A percentile compares a stretch with the other conserved stretches of the same genome.
Conservation (phyloP, 139 green algal species). For the Picochlorum sp. region DNA sequence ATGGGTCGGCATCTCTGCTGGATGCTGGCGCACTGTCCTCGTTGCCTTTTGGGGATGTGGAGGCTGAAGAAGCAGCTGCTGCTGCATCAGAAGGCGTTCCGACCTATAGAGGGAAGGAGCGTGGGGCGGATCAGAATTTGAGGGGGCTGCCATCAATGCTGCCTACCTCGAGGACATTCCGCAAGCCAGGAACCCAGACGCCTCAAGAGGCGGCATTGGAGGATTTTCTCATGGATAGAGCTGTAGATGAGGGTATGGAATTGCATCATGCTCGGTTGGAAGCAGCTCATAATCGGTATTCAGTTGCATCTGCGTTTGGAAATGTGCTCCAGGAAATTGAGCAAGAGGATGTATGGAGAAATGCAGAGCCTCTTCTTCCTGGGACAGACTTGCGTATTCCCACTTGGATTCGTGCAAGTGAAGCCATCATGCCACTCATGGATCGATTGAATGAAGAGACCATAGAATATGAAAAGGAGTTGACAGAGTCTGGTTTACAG, state of each 20-base stretch:
- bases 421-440: slow-evolving; percentile 6
- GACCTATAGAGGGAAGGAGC: not conserved
- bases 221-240: slow-evolving; percentile 11
- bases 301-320: slow-evolving; percentile 3
- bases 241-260: slow-evolving; percentile 10
- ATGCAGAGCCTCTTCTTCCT: slow-evolving; percentile 2
- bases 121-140: not conserved
- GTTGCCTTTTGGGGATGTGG: not conserved
- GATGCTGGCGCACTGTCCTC: not conserved
- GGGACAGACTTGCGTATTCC: slow-evolving; percentile 10
- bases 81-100: slow-evolving; percentile 8
- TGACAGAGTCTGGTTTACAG: not conserved
- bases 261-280: slow-evolving; percentile 8
- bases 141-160: not conserved
- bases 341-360: slow-evolving; percentile 14
- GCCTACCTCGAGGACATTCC: not conserved
- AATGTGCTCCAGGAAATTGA: slow-evolving; percentile 25
- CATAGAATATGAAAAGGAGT: slow-evolving; percentile 2
- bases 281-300: slow-evolving; percentile 16
- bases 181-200: not conserved
- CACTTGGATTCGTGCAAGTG: slow-evolving; percentile 18
- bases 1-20: not conserved
- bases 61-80: not conserved
- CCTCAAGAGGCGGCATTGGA: slow-evolving; percentile 9
- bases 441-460: slow-evolving; percentile 15